Conservation (phyloP, 148 eudicot genomes). For the Chenopodium formosanum region DNA sequence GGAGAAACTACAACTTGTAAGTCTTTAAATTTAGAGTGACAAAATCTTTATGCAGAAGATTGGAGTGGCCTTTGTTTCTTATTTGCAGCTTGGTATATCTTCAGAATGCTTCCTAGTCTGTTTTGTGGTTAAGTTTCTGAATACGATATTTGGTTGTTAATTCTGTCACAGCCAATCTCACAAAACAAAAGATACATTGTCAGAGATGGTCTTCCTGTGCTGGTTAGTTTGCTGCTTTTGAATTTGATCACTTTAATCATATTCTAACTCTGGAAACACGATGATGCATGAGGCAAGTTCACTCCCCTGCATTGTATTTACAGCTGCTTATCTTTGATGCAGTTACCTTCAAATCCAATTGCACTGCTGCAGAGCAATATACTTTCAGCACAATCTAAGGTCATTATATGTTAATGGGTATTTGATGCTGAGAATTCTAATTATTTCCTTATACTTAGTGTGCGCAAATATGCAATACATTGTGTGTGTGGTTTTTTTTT, state of each 20-base stretch:
- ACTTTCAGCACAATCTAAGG: slow-evolving; percentile 88
- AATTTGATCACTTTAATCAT: background rate
- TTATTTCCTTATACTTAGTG: background rate
- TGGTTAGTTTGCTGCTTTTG: slow-evolving; percentile 44
- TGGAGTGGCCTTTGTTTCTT: too few relatives aligned
- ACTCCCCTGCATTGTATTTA: slow-evolving; percentile 7
- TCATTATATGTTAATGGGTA: slow-evolving; percentile 17
- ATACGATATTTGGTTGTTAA: background rate
- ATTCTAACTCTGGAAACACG: background rate
- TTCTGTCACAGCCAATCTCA: slow-evolving; percentile 68
- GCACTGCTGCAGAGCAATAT: slow-evolving; percentile 64
- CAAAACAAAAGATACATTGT: slow-evolving; percentile 86
- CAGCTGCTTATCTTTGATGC: slow-evolving; percentile 23
- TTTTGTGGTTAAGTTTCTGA: background rate
- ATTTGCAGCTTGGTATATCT: background rate
- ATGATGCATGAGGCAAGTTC: background rate
- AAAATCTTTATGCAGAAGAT: too few relatives aligned
- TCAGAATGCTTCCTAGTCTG: background rate
- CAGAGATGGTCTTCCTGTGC: slow-evolving; percentile 70
- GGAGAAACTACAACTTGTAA: slow-evolving; percentile 79
- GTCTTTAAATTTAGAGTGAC: slow-evolving; percentile 16
- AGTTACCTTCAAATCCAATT: slow-evolving; percentile 86
- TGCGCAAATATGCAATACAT: background rate
- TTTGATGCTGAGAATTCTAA: background rate
- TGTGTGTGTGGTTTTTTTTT: background rate